These are phyloP conservation scores for Thermothielavioides terrestris DNA, from an alignment of 495 filamentous ascomycete species.

Conservation along the genomic window DNA sequence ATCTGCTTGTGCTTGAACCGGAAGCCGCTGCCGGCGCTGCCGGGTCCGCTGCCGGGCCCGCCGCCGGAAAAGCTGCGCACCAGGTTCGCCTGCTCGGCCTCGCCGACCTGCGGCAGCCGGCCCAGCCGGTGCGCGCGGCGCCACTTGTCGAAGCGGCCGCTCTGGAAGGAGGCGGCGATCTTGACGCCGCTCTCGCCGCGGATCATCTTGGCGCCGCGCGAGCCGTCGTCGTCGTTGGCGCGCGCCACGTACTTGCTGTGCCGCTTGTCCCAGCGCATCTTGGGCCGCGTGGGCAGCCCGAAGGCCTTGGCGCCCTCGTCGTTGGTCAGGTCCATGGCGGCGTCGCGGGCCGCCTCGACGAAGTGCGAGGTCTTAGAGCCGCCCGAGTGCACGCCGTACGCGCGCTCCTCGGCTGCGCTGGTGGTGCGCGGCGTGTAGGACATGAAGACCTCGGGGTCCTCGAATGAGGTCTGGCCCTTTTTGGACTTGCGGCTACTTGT, in stretches of 20 bases:
- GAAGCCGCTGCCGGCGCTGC: constrained; percentile 25
- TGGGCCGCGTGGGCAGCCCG: constrained; percentile 59
- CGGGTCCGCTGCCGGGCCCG: constrained; percentile 43
- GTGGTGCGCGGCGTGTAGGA: constrained; percentile 72
- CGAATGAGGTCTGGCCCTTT: constrained; percentile 46
- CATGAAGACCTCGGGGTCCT: constrained; percentile 91
- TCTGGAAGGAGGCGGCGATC: constrained; percentile 87
- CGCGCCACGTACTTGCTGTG: constrained; percentile 86
- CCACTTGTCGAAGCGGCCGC: constrained; percentile 89
- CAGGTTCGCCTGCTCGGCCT: constrained; percentile 58
- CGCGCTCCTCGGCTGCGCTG: constrained; percentile 76
- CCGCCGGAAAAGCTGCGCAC: constrained; percentile 62
- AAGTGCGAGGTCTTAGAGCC: constrained; percentile 57
- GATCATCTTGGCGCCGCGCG: constrained; percentile 73
- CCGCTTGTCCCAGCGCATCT: constrained; percentile 95
- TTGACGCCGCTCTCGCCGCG: constrained; percentile 89
- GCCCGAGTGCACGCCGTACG: constrained; percentile 84
- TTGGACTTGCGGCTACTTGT: constrained; percentile 50
- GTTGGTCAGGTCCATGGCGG: constrained; percentile 79
- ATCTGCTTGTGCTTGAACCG: constrained; percentile 73
- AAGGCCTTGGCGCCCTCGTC: constrained; percentile 75
- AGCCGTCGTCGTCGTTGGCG: constrained; percentile 90
- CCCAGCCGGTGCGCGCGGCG: constrained; percentile 73
- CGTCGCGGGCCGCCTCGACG: constrained; percentile 68
- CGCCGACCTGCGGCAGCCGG: constrained; percentile 69